Evolutionary conservation across 129 eudicot genomes (phyloP).

Genomic region (Glebionis coronaria): DNA sequence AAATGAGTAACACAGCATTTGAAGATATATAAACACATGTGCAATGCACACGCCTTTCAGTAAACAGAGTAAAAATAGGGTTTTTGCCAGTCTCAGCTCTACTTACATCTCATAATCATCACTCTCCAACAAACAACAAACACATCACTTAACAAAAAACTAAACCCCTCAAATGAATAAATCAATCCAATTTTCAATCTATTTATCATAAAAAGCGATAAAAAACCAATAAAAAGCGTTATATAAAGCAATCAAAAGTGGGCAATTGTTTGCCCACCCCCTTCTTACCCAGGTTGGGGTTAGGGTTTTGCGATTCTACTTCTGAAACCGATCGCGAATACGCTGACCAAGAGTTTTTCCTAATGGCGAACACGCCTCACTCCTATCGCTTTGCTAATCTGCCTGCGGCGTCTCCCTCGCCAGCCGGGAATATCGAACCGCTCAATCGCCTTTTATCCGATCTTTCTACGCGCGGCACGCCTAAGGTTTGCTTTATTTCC

Average conservation of each 20-base stretch:
- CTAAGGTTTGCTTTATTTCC: conserved; percentile 46
- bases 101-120: conserved; percentile 20
- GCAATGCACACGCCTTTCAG: not conserved
- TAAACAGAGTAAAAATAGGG: conserved; percentile 22
- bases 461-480: conserved; percentile 65
- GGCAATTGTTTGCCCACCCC: conserved; percentile 47
- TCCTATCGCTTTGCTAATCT: conserved; percentile 50
- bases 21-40: not conserved
- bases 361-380: conserved; percentile 53
- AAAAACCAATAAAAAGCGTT: not conserved
- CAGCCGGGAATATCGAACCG: conserved; percentile 67
- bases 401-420: conserved; percentile 44
- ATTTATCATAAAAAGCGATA: too few relatives aligned
- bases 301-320: conserved; percentile 52
- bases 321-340: not conserved
- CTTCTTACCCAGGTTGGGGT: conserved; percentile 42
- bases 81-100: conserved; percentile 25
- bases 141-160: too few relatives aligned
- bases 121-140: too few relatives aligned
- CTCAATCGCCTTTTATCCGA: conserved; percentile 66
- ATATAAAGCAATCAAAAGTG: conserved; percentile 29
- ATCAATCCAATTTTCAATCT: too few relatives aligned
- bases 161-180: too few relatives aligned
- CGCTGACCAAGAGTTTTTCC: too few relatives aligned
- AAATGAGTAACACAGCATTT: too few relatives aligned